A percentile compares a stretch with the other conserved stretches of the same genome.
Evolutionary conservation across 495 filamentous ascomycete species (phyloP).

Genomic region (Neurospora tetrasperma): DNA sequence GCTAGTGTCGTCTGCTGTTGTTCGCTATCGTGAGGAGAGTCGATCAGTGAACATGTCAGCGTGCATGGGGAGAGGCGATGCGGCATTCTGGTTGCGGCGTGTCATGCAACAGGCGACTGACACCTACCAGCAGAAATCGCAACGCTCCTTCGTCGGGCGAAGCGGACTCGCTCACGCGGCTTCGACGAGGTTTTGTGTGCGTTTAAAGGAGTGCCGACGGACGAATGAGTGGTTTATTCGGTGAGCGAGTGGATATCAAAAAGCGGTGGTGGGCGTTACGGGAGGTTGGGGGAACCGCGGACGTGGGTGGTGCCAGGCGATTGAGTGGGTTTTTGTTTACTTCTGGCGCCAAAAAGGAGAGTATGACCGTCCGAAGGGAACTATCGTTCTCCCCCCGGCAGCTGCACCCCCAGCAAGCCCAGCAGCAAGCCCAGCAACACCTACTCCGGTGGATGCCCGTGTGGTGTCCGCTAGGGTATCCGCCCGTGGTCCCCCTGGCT

Average conservation of each 20-base stretch:
- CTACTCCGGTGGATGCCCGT: neutral
- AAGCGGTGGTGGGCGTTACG: neutral
- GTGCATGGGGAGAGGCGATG: neutral
- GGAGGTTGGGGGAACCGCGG: neutral
- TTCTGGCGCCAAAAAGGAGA: neutral
- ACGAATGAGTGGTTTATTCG: slow-evolving; percentile 1
- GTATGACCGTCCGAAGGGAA: neutral
- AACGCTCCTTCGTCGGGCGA: slow-evolving; percentile 1
- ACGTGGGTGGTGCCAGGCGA: slow-evolving; percentile 1
- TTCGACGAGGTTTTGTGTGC: neutral
- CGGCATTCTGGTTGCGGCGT: neutral
- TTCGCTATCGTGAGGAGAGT: neutral
- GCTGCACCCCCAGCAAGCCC: neutral
- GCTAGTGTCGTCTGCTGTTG: neutral
- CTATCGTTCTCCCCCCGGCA: neutral
- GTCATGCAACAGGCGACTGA: slow-evolving; percentile 1
- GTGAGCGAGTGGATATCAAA: slow-evolving; percentile 1
- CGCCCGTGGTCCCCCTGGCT: neutral
- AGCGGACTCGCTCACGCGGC: neutral
- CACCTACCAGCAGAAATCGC: slow-evolving; percentile 1
- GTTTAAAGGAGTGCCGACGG: neutral
- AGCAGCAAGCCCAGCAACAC: neutral
- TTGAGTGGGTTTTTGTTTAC: slow-evolving; percentile 1
- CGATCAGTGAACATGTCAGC: slow-evolving; percentile 1
- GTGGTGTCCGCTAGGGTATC: neutral